Percentiles rank a stretch among this genome's conserved stretches.
phyloP scores from a whole-genome alignment of 2,329 filamentous ascomycete genomes.

The Oidium heveae region DNA sequence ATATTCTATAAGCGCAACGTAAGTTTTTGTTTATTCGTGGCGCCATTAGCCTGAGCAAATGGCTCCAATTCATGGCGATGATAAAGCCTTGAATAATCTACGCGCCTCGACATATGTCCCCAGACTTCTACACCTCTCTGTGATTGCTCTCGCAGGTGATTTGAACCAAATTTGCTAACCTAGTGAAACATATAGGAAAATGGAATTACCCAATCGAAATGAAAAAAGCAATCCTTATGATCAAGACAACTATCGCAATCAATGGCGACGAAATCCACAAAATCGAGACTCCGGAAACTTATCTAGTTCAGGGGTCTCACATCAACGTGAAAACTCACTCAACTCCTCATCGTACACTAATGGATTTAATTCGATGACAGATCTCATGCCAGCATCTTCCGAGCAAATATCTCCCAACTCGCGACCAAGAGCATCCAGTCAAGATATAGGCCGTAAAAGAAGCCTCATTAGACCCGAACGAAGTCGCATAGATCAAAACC shows the following conservation, averaged over 20 bases:
- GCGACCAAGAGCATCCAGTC: constrained; percentile 6
- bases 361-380: constrained; percentile 13
- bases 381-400: constrained; percentile 19
- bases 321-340: constrained; percentile 29
- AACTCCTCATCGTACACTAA: constrained; percentile 34
- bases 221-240: constrained; percentile 30
- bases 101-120: no score
- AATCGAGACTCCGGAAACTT: constrained; percentile 41
- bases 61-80: no score
- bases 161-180: no score
- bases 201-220: constrained; percentile 29
- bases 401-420: constrained; percentile 23
- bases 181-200: constrained; percentile 13
- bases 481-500: constrained; percentile 57
- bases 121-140: no score
- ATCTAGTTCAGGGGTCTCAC: constrained; percentile 5
- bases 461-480: constrained; percentile 79
- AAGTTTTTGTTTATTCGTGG: no score
- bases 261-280: constrained; percentile 35
- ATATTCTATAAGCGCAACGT: no score
- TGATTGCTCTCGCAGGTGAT: no score
- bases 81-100: no score
- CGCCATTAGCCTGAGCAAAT: no score
- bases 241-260: constrained; percentile 38
- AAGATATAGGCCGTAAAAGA: constrained; percentile 40